phyloP scores from a whole-genome alignment of 2,329 filamentous ascomycete genomes.

The Ophiosphaerella herpotricha region DNA sequence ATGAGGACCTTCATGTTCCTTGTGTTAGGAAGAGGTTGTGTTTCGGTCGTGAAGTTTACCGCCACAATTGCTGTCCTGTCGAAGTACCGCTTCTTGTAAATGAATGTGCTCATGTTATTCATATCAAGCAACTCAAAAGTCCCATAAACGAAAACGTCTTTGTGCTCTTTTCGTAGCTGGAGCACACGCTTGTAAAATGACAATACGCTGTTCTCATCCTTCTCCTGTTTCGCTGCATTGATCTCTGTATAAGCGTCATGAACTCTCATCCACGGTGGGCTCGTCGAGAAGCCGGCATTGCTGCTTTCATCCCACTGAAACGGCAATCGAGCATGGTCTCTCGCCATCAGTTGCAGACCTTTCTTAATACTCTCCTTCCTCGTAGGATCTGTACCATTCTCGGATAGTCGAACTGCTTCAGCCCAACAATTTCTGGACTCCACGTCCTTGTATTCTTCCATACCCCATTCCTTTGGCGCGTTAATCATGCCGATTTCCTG shows the following conservation, averaged over 20 bases:
- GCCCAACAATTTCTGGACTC: slow-evolving; percentile 54
- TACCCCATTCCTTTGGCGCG: slow-evolving; percentile 54
- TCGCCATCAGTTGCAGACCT: slow-evolving; percentile 62
- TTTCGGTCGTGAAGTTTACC: slow-evolving; percentile 45
- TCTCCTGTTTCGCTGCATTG: slow-evolving; percentile 64
- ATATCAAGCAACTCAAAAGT: slow-evolving; percentile 62
- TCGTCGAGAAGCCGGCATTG: slow-evolving; percentile 68
- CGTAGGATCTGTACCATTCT: slow-evolving; percentile 38
- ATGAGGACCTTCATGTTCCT: slow-evolving; percentile 50
- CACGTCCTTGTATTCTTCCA: slow-evolving; percentile 68
- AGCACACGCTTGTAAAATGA: slow-evolving; percentile 66
- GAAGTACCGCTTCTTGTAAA: slow-evolving; percentile 46
- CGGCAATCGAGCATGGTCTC: slow-evolving; percentile 73
- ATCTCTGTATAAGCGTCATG: slow-evolving; percentile 64
- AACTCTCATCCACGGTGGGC: slow-evolving; percentile 71
- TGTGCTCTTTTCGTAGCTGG: slow-evolving; percentile 62
- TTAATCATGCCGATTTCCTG: slow-evolving; percentile 67
- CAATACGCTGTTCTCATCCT: slow-evolving; percentile 58
- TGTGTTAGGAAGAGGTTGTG: slow-evolving; percentile 10
- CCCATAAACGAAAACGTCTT: slow-evolving; percentile 70
- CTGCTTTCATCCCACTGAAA: slow-evolving; percentile 69
- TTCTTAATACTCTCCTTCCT: slow-evolving; percentile 43
- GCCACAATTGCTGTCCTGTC: slow-evolving; percentile 41
- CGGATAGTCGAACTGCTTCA: slow-evolving; percentile 36
- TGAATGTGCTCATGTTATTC: slow-evolving; percentile 60